Evolutionary conservation across 495 filamentous ascomycete species (phyloP), one percentile per base, ranked within the genome.

Genomic region (Penicillium pulvis): DNA sequence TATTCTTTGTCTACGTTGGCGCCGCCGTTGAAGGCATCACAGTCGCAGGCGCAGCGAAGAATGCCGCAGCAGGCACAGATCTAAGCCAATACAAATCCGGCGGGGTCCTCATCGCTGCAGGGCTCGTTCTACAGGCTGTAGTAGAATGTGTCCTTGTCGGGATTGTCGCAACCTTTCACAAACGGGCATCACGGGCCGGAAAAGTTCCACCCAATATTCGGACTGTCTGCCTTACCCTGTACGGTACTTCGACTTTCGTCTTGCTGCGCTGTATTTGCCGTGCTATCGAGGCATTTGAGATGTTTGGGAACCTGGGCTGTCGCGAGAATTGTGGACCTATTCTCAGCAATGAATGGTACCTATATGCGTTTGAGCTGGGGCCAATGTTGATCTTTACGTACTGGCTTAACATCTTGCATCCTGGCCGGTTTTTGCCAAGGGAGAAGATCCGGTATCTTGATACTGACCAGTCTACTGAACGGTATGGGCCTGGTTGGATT

Each of bases 191-290:
- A 1, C 57, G 55, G 6, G 56, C 71, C 0, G 51, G 58, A 0
- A 62, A 59, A 23, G 44, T 71, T 9, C 59, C 75, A 4, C 69
- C 48, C 12, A 78, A 78, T 45, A 72, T 78, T 20, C 65, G 60
- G 5, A 66, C 52, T 6, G 26, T 77, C 33, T 77, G 69, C 59
- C 53, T 64, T 43, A 77, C 70, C 8, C 69, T 79, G 6, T 79
- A 77, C 53, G 75, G 69, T 0, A 78, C 75, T 2, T 75, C 72
- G 2, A 64, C 60, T 1, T 56, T 78, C 16, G 63, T 76, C 1
- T 43, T 75, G 11, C 26, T 76, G n/a, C 72, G 75, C 10, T 76
- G 74, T 52, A 62, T 76, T 23, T 75, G 67, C 59, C 73, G 77
- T 4, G 71, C 70, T 7, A 60, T 76, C 19, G 75, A 79, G 51